Evolutionary conservation across 1,284 basidiomycete genomes (phyloP).

Genomic region (Rhodotorula sp.): DNA sequence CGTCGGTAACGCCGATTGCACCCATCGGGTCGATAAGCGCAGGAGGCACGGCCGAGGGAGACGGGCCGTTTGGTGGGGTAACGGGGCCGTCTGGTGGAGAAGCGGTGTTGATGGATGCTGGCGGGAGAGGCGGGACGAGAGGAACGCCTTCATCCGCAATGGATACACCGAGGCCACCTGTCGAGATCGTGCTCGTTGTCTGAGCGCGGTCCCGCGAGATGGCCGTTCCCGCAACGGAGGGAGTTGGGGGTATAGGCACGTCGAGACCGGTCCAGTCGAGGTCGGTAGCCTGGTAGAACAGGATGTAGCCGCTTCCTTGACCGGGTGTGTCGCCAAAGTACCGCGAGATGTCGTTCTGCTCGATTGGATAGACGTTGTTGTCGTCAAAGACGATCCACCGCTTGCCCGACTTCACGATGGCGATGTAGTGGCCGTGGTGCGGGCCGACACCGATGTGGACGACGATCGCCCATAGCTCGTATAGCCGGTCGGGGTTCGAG

Average conservation of each 20-base stretch:
- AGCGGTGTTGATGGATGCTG: conserved; percentile 2
- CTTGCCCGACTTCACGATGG: conserved; percentile 78
- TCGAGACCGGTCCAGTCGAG: conserved; percentile 27
- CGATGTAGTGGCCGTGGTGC: conserved; percentile 95
- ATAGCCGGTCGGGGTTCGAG: conserved; percentile 77
- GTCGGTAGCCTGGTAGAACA: conserved; percentile 94
- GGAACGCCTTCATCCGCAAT: conserved; percentile 2
- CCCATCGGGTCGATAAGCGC: conserved; percentile 21
- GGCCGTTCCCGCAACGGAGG: neutral
- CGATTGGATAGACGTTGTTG: conserved; percentile 81
- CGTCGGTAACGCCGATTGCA: neutral
- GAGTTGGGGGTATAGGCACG: conserved; percentile 8
- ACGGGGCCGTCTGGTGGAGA: neutral
- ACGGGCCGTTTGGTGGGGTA: neutral
- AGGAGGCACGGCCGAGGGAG: neutral
- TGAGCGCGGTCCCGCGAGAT: conserved; percentile 1
- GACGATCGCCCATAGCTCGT: conserved; percentile 91
- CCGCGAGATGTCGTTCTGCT: conserved; percentile 82
- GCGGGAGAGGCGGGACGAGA: conserved; percentile 21
- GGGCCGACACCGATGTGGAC: conserved; percentile 96
- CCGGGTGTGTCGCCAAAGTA: conserved; percentile 87
- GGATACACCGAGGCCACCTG: neutral
- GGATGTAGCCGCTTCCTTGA: conserved; percentile 86
- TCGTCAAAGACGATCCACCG: conserved; percentile 95
- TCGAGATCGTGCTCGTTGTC: conserved; percentile 23